Percentiles rank a stretch among this genome's conserved stretches.
phyloP scores from a whole-genome alignment of 768 basidiomycete genomes.

The Termitomyces sp. region DNA sequence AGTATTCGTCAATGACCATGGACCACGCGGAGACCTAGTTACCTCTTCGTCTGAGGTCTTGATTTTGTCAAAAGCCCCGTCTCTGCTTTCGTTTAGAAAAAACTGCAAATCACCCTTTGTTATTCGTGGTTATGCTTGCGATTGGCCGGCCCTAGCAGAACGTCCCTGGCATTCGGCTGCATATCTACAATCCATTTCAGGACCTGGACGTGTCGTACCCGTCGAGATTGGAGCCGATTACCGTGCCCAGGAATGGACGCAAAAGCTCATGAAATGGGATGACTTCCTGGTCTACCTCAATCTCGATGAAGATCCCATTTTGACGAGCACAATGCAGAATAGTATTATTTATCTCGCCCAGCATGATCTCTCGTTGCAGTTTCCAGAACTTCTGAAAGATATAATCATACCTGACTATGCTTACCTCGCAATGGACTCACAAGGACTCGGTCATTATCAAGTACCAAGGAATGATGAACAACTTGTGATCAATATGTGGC shows the following conservation, averaged over 20 bases:
- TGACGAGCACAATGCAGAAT: constrained; percentile 6
- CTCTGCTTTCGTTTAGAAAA: constrained; percentile 48
- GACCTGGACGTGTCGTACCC: constrained; percentile 81
- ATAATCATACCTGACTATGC: constrained; percentile 86
- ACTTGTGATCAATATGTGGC: constrained; percentile 72
- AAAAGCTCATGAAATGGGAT: constrained; percentile 73
- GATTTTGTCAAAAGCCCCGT: constrained; percentile 43
- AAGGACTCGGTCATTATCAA: constrained; percentile 44
- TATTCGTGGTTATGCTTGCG: constrained; percentile 48
- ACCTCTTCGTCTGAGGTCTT: constrained; percentile 30
- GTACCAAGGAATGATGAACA: constrained; percentile 64
- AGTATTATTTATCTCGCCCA: constrained; percentile 81
- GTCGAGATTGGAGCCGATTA: constrained; percentile 89
- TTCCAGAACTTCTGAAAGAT: constrained; percentile 71
- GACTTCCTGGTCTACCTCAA: constrained; percentile 53
- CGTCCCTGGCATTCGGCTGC: constrained; percentile 63
- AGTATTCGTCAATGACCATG: not conserved
- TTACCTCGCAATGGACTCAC: constrained; percentile 52
- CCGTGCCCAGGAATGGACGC: constrained; percentile 74
- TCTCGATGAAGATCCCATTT: constrained; percentile 23
- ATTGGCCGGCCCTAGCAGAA: constrained; percentile 76
- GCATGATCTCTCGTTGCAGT: constrained; percentile 79
- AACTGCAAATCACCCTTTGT: constrained; percentile 60
- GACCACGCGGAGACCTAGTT: constrained; percentile 1
- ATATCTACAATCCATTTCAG: constrained; percentile 69